Base-by-base conservation (phyloP, 441 rosid species). In the Erodium moschatum region DNA sequence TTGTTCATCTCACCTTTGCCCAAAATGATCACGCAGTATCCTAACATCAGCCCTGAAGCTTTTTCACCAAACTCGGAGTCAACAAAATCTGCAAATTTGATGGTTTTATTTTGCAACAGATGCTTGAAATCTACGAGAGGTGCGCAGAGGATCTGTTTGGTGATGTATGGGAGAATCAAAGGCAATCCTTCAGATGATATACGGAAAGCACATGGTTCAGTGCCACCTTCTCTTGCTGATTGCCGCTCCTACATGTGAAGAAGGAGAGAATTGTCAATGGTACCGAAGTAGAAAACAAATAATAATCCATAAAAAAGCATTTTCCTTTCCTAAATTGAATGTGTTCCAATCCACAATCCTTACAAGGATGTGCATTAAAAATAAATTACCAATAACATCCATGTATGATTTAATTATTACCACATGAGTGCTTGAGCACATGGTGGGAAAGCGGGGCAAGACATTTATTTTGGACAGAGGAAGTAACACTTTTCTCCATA, bases 111-210 rank as follows among this genome's bases (percentile, higher is more conserved):
- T 70, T 81, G 89, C 89, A 91, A 72, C 70, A 91, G 90, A 75
- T 86, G 87, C 82, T 85, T 88, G 85, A 94, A 88, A 78, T 94
- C 97, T 13, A 67, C 81, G 13, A 67, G 76, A 58, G 97, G 80
- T 35, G 94, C 84, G 44, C 74, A 68, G 9, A 94, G 83, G 77
- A 94, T 81, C 78, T 94, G 98, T 73, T 86, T 89, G 60, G 91
- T 91, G 54, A 94, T 74, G 78, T 83, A 85, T 8, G 96, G 96
- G 72, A 94, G 97, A 80, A 91, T 84, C 74, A 88, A 84, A 0
- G 91, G 93, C 75, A 94, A 79, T 52, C 98, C 96, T 71, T 94
- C 98, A 20, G 97, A 94, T 4, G 97, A 87, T 85, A 91, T 89
- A 63, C 97, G 86, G 76, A 91, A 94, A 67, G 82, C 46, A 80